phyloP scores from a whole-genome alignment of 208 protist species.

The Crithidia expoeki region DNA sequence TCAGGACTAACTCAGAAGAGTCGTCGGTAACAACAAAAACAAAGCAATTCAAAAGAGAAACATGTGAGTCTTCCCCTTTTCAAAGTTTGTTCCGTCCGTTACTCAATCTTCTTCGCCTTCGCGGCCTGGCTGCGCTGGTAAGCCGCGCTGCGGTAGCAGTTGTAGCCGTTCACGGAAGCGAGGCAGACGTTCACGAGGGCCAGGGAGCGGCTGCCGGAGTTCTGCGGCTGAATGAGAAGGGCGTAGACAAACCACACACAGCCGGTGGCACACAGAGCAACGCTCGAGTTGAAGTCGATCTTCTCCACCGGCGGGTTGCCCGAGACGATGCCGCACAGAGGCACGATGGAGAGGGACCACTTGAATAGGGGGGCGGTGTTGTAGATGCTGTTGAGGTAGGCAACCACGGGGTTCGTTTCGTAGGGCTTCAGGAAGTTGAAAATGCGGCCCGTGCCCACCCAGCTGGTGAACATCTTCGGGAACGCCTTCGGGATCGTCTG shows the following conservation, averaged over 20 bases:
- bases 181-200: slow-evolving; percentile 85
- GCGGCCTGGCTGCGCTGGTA: slow-evolving; percentile 48
- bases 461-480: slow-evolving; percentile 75
- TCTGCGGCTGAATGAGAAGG: slow-evolving; percentile 88
- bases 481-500: slow-evolving; percentile 82
- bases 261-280: slow-evolving; percentile 76
- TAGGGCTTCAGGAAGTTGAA: slow-evolving; percentile 82
- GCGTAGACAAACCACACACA: slow-evolving; percentile 89
- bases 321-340: slow-evolving; percentile 83
- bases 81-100: neutral
- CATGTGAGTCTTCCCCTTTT: neutral
- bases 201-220: slow-evolving; percentile 84
- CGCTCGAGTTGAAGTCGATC: slow-evolving; percentile 89
- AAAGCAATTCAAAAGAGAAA: neutral
- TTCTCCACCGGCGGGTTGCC: slow-evolving; percentile 84
- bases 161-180: slow-evolving; percentile 85
- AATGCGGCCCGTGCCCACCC: slow-evolving; percentile 71
- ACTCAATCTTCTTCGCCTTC: slow-evolving; percentile 26
- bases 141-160: slow-evolving; percentile 66
- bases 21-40: slow-evolving; percentile 12
- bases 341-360: slow-evolving; percentile 88
- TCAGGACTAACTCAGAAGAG: neutral
- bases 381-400: slow-evolving; percentile 87
- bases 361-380: slow-evolving; percentile 87
- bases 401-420: slow-evolving; percentile 69